Conservation (phyloP, 2,329 filamentous ascomycete species). For the Pseudopyrenochaeta lycopersici region DNA sequence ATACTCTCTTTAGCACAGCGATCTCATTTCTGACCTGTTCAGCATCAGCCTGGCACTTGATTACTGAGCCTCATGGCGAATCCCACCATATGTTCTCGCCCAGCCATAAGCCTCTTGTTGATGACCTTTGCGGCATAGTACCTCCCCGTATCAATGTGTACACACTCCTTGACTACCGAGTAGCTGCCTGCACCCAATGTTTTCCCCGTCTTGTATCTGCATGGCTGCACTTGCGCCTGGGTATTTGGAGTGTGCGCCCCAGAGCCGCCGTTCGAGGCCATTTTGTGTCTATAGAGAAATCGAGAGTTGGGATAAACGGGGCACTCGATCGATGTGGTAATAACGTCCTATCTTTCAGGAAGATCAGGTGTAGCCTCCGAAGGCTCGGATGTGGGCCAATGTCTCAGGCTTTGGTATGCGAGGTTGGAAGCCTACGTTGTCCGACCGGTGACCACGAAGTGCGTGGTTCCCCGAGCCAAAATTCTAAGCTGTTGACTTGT, state of each 20-base stretch:
- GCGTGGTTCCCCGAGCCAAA: not conserved
- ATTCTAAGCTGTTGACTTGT: not conserved
- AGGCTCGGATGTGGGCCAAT: constrained; percentile 12
- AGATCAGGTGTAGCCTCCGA: constrained; percentile 1
- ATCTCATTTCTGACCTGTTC: constrained; percentile 95
- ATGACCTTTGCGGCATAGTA: constrained; percentile 99
- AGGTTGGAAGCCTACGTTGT: not conserved
- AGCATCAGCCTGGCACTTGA: constrained; percentile 13
- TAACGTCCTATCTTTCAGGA: not conserved
- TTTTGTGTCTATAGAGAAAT: constrained; percentile 2
- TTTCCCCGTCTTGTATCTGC: constrained; percentile 98
- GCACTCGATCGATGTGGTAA: not conserved
- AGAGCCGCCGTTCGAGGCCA: constrained; percentile 46
- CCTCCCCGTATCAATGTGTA: constrained; percentile 95
- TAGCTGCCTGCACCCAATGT: constrained; percentile 96
- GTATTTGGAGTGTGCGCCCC: constrained; percentile 42
- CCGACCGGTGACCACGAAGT: not conserved
- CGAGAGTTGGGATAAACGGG: not conserved
- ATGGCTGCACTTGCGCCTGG: constrained; percentile 80
- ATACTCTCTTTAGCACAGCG: constrained; percentile 95
- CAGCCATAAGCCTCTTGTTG: constrained; percentile 97
- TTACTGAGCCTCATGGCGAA: not conserved
- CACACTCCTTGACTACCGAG: constrained; percentile 98
- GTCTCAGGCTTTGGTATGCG: constrained; percentile 14
- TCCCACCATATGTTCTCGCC: constrained; percentile 93